These are phyloP conservation scores for Rosa lucieae DNA, from an alignment of 306 rosid genomes.

Conservation along the genomic window DNA sequence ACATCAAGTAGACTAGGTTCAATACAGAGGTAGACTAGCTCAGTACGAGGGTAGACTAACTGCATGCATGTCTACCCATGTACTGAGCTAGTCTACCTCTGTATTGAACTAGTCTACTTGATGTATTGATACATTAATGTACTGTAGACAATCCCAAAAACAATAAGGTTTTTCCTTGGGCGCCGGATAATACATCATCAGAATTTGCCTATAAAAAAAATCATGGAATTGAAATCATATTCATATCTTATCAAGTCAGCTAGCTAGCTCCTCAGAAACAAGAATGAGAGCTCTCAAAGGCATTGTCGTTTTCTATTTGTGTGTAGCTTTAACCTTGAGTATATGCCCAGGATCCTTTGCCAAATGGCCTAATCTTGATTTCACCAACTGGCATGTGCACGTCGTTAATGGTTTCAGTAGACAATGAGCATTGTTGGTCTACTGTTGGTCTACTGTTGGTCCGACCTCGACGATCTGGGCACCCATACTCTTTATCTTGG, in stretches of 20 bases:
- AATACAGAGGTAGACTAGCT: too few species aligned
- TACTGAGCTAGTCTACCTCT: too few species aligned
- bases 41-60: too few species aligned
- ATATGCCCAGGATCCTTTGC: too few species aligned
- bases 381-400: not conserved
- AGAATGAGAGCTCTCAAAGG: not conserved
- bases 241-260: not conserved
- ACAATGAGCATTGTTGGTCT: not conserved
- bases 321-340: not conserved
- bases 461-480: conserved; percentile 1
- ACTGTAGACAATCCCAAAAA: too few species aligned
- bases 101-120: too few species aligned
- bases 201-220: not conserved
- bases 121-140: too few species aligned
- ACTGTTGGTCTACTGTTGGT: conserved; percentile 3
- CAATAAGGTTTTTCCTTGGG: too few species aligned
- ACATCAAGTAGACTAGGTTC: too few species aligned
- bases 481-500: not conserved
- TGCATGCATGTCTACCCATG: too few species aligned
- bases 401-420: not conserved
- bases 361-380: not conserved
- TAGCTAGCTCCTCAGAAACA: not conserved
- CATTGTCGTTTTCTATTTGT: not conserved
- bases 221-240: not conserved
- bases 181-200: too few species aligned